Evolutionary conservation across 257 asterid genomes (phyloP).

Genomic region (Ajuga chamaepitys): DNA sequence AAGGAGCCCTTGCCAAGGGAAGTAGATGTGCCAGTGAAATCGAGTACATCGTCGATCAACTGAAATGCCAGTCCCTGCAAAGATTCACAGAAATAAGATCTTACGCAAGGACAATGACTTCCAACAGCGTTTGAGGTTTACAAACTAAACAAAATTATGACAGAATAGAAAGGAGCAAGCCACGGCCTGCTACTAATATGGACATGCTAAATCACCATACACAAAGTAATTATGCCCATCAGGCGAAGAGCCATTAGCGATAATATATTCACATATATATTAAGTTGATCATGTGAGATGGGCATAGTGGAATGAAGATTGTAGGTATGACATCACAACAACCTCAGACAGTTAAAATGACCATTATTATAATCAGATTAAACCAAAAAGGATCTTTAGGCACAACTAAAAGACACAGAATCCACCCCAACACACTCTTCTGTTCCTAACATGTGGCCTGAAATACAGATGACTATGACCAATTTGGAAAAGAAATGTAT

Average conservation of each 20-base stretch:
- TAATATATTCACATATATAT: neutral
- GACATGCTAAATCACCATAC: neutral
- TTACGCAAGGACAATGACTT: neutral
- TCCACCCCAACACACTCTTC: neutral
- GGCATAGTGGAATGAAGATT: neutral
- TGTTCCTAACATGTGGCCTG: neutral
- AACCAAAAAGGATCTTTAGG: neutral
- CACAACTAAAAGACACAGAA: neutral
- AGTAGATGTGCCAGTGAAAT: slow-evolving; percentile 86
- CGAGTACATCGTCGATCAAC: slow-evolving; percentile 87
- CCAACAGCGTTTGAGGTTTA: no score
- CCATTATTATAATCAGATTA: neutral
- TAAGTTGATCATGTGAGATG: neutral
- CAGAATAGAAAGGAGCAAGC: neutral
- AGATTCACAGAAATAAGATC: neutral
- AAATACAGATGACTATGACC: neutral
- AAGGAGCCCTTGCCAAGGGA: slow-evolving; percentile 94
- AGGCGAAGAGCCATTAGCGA: neutral
- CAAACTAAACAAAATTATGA: neutral
- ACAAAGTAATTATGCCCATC: neutral
- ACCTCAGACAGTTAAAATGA: neutral
- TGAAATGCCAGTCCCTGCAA: slow-evolving; percentile 95
- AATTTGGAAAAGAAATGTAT: neutral
- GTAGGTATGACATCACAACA: neutral
- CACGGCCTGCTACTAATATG: no score